Percentiles rank a stretch among this genome's conserved stretches.
Conservation (phyloP, 208 protist genomes). For the Eutreptiella sp. region DNA sequence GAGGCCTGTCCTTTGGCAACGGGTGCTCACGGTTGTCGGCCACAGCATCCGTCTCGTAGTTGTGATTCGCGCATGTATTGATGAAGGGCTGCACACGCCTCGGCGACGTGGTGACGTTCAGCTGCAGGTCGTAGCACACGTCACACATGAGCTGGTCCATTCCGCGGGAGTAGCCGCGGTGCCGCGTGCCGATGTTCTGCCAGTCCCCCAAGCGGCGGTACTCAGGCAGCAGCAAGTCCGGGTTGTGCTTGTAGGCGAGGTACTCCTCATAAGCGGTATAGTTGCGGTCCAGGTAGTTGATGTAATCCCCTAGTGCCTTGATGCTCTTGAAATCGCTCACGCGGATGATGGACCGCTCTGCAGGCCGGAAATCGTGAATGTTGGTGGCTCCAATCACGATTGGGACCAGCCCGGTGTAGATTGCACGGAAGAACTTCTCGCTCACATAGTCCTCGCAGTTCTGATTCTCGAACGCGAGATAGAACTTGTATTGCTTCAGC, state of each 20-base stretch:
- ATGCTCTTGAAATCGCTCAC: conserved; percentile 22
- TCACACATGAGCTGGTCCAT: too few relatives aligned
- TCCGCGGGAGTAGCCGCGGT: too few relatives aligned
- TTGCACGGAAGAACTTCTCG: conserved; percentile 2
- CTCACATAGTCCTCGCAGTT: not conserved
- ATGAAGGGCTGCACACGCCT: too few relatives aligned
- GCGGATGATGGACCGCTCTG: conserved; percentile 27
- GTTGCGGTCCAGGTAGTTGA: conserved; percentile 30
- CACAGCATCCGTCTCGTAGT: too few relatives aligned
- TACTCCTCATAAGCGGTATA: conserved; percentile 32
- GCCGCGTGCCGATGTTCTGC: too few relatives aligned
- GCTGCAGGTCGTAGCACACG: too few relatives aligned
- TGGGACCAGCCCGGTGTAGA: not conserved
- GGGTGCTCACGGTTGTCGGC: too few relatives aligned
- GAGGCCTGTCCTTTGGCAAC: too few relatives aligned
- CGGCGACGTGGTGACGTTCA: too few relatives aligned
- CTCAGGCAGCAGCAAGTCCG: too few relatives aligned
- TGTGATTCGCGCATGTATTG: too few relatives aligned
- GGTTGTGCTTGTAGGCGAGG: conserved; percentile 34
- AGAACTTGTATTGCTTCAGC: not conserved
- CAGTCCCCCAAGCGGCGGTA: too few relatives aligned
- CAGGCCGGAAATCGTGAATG: conserved; percentile 29
- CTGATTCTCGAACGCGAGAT: not conserved
- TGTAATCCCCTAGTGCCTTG: conserved; percentile 34
- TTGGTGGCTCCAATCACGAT: conserved; percentile 31